Evolutionary conservation across 2,329 filamentous ascomycete species (phyloP), one percentile per base, ranked within the genome.

Genomic region (Curvularia sp.): DNA sequence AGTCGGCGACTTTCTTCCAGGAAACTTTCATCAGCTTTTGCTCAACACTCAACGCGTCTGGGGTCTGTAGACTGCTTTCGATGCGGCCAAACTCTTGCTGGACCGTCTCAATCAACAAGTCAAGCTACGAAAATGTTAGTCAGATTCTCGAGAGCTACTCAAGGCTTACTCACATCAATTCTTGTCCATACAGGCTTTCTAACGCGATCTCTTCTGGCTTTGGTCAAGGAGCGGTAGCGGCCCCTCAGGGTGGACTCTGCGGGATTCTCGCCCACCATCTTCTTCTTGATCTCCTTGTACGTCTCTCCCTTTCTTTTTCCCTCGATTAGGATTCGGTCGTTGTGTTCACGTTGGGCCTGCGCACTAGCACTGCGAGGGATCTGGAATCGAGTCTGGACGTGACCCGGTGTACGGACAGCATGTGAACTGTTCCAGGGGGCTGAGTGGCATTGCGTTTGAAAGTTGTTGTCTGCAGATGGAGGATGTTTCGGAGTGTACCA

Each of bases 171-270:
- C 76, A 91, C 89, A 77, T 93, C 89, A 1, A 79, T 75, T 0
- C 80, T 77, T 0, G 74, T 80, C 89, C 89, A 93, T 56, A 82
- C 76, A 0, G 90, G 89, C 73, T 85, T 87, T 7, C 90, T 81
- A 2, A 90, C 84, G 5, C 90, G 80, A 55, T 86, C 81, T 32
- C 83, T 80, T 65, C 86, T 86, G 12, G 78, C 76, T 77, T 91
- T 91, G 7, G 86, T 90, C 66, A 92, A 74, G 2, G 83, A 86
- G 4, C 90, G 81, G 65, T 84, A 87, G 0, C 89, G 83, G 0
- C 90, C 90, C 13, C 90, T 83, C 36, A 93, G 80, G 0, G 90
- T 93, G 10, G 89, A 90, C 75, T 91, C 89, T 1, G 88, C 87
- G 66, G 90, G 87, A 0, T 72, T 75, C 62, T 88, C 88, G 1